Conservation (phyloP, 2,329 filamentous ascomycete species). For the Xylaria sp. region DNA sequence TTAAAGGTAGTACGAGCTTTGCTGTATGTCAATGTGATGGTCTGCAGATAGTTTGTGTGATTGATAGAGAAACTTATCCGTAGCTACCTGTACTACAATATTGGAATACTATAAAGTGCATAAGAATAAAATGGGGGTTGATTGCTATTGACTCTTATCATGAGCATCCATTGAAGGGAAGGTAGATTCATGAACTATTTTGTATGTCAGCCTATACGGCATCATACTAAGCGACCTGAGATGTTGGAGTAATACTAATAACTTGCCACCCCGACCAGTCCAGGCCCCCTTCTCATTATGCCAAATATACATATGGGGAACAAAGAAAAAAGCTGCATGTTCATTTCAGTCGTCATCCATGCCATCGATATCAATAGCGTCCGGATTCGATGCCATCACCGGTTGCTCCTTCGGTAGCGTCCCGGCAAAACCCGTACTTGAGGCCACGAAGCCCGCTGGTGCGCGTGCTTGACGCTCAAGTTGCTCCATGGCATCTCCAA, state of each 20-base stretch:
- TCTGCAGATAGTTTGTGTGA: not conserved
- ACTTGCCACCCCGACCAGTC: conserved; percentile 25
- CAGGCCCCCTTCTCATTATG: conserved; percentile 35
- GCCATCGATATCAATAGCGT: conserved; percentile 84
- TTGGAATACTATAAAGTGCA: not conserved
- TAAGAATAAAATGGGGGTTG: not conserved
- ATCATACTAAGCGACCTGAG: conserved; percentile 21
- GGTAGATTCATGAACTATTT: conserved; percentile 15
- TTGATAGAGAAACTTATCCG: not conserved
- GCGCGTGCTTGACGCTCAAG: conserved; percentile 89
- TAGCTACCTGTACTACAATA: not conserved
- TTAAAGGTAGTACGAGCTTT: not conserved
- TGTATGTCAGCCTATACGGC: conserved; percentile 15
- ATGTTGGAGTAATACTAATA: conserved; percentile 32
- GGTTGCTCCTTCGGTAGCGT: conserved; percentile 61
- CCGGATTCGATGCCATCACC: conserved; percentile 74
- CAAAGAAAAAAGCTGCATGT: conserved; percentile 18
- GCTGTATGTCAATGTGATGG: not conserved
- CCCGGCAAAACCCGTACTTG: conserved; percentile 77
- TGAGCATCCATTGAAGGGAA: conserved; percentile 6
- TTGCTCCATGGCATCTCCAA: conserved; percentile 86
- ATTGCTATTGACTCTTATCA: conserved; percentile 12
- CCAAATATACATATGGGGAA: conserved; percentile 39
- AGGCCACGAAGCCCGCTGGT: conserved; percentile 89
- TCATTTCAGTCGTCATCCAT: conserved; percentile 67